phyloP scores from a whole-genome alignment of 306 rosid genomes.

The Vachellia collinsii region DNA sequence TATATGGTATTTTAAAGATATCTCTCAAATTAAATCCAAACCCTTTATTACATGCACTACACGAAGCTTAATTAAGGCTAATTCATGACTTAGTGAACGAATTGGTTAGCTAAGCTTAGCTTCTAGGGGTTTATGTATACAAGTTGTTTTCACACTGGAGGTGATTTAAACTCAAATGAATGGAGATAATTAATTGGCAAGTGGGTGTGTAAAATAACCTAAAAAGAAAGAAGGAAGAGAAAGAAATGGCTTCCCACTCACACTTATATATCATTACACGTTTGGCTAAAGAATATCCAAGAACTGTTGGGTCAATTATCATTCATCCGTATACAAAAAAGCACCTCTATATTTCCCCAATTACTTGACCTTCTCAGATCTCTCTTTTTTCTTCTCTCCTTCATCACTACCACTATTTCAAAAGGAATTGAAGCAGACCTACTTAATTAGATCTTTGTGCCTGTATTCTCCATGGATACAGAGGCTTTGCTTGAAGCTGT shows the following conservation, averaged over 20 bases:
- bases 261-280: constrained; percentile 40
- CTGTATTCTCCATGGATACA: constrained; percentile 30
- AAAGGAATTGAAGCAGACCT: neutral
- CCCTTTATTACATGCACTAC: neutral
- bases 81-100: neutral
- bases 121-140: neutral
- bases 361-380: constrained; percentile 14
- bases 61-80: neutral
- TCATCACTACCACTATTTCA: neutral
- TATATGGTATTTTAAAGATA: neutral
- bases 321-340: constrained; percentile 22
- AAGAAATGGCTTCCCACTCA: constrained; percentile 44
- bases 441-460: neutral
- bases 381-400: neutral
- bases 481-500: constrained; percentile 9
- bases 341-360: constrained; percentile 15
- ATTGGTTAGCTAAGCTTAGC: neutral
- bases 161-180: neutral
- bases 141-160: neutral
- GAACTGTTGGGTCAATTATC: constrained; percentile 40
- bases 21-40: neutral
- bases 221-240: neutral
- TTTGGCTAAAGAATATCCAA: constrained; percentile 45
- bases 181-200: neutral
- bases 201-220: neutral